Evolutionary conservation across 192 early-diverging fungal genomes (phyloP).

Genomic region (Ambispora gerdemannii): DNA sequence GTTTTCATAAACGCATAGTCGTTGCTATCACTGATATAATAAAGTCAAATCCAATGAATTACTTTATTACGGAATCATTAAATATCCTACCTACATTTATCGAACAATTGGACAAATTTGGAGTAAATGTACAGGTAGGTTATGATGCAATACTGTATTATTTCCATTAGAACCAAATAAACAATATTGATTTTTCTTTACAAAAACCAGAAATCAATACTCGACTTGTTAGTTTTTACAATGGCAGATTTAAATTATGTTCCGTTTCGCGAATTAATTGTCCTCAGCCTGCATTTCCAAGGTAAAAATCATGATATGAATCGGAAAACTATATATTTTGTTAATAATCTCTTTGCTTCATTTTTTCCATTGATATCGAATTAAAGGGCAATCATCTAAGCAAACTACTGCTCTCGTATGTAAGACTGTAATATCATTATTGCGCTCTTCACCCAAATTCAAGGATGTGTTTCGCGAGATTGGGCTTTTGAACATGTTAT

Average conservation of each 20-base stretch:
- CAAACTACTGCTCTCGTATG: conserved; percentile 48
- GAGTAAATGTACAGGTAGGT: conserved; percentile 43
- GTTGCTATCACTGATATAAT: conserved; percentile 39
- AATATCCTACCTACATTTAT: conserved; percentile 50
- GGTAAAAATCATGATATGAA: conserved; percentile 29
- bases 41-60: conserved; percentile 54
- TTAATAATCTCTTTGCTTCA: neutral
- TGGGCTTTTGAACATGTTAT: conserved; percentile 58
- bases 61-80: conserved; percentile 51
- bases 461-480: conserved; percentile 57
- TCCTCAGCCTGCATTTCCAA: conserved; percentile 54
- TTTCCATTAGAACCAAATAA: no score
- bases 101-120: conserved; percentile 51
- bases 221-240: conserved; percentile 53
- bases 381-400: conserved; percentile 46
- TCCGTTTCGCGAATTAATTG: conserved; percentile 56
- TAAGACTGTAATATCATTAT: conserved; percentile 40
- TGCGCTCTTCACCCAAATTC: conserved; percentile 48
- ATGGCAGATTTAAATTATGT: conserved; percentile 61
- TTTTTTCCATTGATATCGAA: conserved; percentile 12
- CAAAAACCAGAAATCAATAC: conserved; percentile 48
- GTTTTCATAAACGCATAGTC: conserved; percentile 37
- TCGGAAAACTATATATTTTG: no score
- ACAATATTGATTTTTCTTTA: conserved; percentile 7
- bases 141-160: no score